phyloP scores from a whole-genome alignment of 179 eudicot species.

The Spergularia azorica region DNA sequence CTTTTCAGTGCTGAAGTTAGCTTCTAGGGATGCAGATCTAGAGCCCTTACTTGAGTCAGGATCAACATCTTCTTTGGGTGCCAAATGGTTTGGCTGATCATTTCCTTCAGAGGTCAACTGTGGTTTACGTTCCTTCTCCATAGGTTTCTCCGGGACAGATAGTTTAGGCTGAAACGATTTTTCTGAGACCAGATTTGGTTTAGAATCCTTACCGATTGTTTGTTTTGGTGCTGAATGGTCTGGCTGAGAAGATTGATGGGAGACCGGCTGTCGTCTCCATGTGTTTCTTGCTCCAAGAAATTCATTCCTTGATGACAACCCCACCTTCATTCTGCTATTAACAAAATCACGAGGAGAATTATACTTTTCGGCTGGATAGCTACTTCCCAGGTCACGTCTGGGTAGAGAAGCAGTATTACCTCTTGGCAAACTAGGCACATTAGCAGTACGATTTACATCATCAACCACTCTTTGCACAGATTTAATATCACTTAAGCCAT shows the following conservation, averaged over 20 bases:
- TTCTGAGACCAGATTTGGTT: constrained; percentile 5
- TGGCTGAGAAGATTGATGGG: constrained; percentile 8
- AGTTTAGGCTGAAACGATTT: constrained; percentile 6
- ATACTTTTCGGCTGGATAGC: constrained; percentile 28
- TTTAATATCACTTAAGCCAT: constrained; percentile 21
- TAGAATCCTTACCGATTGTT: constrained; percentile 5
- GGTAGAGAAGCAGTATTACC: constrained; percentile 12
- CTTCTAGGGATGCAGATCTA: constrained; percentile 21
- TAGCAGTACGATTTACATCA: constrained; percentile 20
- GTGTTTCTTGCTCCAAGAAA: constrained; percentile 27
- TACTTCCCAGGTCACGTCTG: constrained; percentile 14
- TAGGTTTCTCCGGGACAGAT: constrained; percentile 5
- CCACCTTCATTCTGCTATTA: constrained; percentile 27
- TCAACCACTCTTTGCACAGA: constrained; percentile 21
- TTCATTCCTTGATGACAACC: constrained; percentile 27
- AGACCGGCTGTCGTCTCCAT: constrained; percentile 25
- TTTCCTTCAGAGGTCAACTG: constrained; percentile 18
- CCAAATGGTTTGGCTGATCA: constrained; percentile 9
- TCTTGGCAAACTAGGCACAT: constrained; percentile 23
- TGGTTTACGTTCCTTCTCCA: neutral
- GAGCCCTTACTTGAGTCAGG: constrained; percentile 17
- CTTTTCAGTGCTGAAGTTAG: constrained; percentile 12
- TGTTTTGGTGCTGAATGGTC: constrained; percentile 9
- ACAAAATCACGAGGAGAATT: constrained; percentile 31
- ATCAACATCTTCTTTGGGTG: constrained; percentile 7